Evolutionary conservation across 2,329 filamentous ascomycete species (phyloP).

Genomic region (Venturia aucupariae): DNA sequence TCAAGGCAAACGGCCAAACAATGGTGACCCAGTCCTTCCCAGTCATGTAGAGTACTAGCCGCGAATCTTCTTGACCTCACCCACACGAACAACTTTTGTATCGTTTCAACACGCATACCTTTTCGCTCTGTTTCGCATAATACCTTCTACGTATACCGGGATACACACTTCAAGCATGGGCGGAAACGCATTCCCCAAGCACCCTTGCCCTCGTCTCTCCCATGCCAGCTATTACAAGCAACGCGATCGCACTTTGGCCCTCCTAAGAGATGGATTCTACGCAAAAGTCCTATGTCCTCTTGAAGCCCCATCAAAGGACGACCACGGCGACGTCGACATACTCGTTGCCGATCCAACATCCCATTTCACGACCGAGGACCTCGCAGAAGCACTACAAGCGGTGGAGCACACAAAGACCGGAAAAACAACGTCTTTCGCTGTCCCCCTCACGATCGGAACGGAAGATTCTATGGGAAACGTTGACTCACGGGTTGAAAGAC

Average conservation of each 20-base stretch:
- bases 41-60: background rate
- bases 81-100: background rate
- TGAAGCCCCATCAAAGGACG: conserved; percentile 52
- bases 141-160: background rate
- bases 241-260: background rate
- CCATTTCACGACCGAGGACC: conserved; percentile 19
- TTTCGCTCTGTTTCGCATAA: background rate
- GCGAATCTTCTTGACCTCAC: background rate
- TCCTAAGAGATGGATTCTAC: conserved; percentile 7
- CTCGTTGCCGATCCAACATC: conserved; percentile 37
- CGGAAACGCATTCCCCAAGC: conserved; percentile 14
- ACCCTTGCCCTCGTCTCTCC: conserved; percentile 7
- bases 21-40: background rate
- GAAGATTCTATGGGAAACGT: conserved; percentile 13
- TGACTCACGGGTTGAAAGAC: conserved; percentile 17
- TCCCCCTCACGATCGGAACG: conserved; percentile 41
- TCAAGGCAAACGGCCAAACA: background rate
- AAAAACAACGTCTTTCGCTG: conserved; percentile 37
- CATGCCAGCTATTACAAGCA: conserved; percentile 2
- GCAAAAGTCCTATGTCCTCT: conserved; percentile 2
- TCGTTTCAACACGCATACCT: background rate
- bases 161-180: conserved; percentile 4
- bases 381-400: conserved; percentile 41
- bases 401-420: conserved; percentile 17
- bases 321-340: conserved; percentile 67